A percentile compares a stretch with the other conserved stretches of the same genome.
phyloP scores from a whole-genome alignment of 768 basidiomycete species.

The Psilocybe cubensis region DNA sequence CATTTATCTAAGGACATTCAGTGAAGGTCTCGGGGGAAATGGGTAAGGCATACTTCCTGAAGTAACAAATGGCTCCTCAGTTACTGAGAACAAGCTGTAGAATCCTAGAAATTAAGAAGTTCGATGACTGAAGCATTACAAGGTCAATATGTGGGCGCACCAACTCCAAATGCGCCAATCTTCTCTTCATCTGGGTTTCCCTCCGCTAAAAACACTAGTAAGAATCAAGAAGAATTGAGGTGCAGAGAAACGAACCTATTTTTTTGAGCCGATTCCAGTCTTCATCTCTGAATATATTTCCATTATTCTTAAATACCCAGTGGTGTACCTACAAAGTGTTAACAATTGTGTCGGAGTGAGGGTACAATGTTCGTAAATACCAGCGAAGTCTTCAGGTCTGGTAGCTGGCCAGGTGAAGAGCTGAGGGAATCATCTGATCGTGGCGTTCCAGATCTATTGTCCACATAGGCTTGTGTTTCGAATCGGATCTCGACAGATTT shows the following conservation, averaged over 20 bases:
- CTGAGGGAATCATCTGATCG: not conserved
- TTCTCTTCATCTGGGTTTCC: slow-evolving; percentile 95
- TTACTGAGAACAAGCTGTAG: slow-evolving; percentile 82
- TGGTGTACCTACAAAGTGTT: slow-evolving; percentile 57
- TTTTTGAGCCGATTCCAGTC: slow-evolving; percentile 92
- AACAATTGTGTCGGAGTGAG: not conserved
- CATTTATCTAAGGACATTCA: slow-evolving; percentile 60
- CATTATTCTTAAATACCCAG: slow-evolving; percentile 91
- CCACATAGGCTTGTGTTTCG: slow-evolving; percentile 59
- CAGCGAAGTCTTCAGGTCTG: slow-evolving; percentile 66
- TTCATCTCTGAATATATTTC: slow-evolving; percentile 77
- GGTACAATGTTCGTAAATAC: slow-evolving; percentile 38
- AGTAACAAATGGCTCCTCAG: slow-evolving; percentile 81
- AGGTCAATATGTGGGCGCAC: slow-evolving; percentile 35
- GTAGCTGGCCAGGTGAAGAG: slow-evolving; percentile 31
- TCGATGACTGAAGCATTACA: not conserved
- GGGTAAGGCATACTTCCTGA: slow-evolving; percentile 60
- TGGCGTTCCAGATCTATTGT: slow-evolving; percentile 26
- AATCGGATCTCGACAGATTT: slow-evolving; percentile 79
- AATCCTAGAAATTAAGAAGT: slow-evolving; percentile 31
- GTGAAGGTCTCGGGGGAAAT: slow-evolving; percentile 20
- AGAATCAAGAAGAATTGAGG: not conserved
- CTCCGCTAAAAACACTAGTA: slow-evolving; percentile 54
- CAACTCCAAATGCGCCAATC: slow-evolving; percentile 95
- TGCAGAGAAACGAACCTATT: slow-evolving; percentile 57